Base-by-base conservation (phyloP, 441 rosid genomes). In the Jatropha podagrica region DNA sequence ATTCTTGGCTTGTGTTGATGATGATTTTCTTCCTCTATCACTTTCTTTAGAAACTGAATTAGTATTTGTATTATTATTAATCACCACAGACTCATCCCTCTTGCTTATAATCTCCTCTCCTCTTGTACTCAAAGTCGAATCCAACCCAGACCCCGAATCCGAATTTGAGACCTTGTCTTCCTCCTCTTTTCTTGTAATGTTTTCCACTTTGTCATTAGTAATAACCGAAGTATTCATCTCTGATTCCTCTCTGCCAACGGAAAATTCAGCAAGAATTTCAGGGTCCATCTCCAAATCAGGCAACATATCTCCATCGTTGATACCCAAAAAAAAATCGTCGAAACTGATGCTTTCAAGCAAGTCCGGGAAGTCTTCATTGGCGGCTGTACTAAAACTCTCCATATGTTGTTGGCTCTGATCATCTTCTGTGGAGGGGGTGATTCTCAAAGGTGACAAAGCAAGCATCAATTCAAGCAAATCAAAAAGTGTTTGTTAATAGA, bases 271-370 rank as follows among this genome's bases (percentile, higher is more conserved):
- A 5, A 91, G 85, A 71, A 89, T 81, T 75, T 92, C 97, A 2
- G 86, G 82, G 75, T 89, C 97, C 87, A 94, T 82, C 87, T 92
- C 97, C 91, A 95, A 80, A 76, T 89, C 92, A 0, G 99, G 96
- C 62, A 95, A 69, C 72, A 80, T 82, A 71, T 90, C 94, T 5
- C 86, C 88, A 15, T 85, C 91, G 49, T 85, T 67, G 14, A 92
- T 87, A 52, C 89, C 88, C 61, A 80, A 66, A 76, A 95, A 88
- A 69, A 92, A 85, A 73, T 95, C 97, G 26, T 89, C 91, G 71
- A 92, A 92, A 80, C 91, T 87, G 59, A 92, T 91, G 71, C 90
- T 85, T 59, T 89, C 98, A 5, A 94, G 91, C 65, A 91, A 73
- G 60, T 90, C 90, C 14, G 91, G 85, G 74, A 90, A 83, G 74